Base-by-base conservation (phyloP, 352 stramenopile genomes). In the Phytophthora litchii region DNA sequence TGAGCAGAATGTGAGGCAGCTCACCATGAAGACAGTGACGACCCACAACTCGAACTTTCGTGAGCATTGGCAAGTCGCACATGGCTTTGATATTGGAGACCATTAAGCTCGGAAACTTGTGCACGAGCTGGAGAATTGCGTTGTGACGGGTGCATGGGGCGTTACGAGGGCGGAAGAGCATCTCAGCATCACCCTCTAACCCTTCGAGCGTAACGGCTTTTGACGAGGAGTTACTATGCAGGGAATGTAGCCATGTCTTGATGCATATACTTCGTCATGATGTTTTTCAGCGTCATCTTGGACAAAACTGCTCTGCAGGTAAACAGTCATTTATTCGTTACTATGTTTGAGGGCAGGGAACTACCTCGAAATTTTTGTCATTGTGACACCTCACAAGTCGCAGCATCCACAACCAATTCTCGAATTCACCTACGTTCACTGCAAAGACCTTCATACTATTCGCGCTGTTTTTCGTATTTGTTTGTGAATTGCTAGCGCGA, bases 1-100 rank as follows among this genome's bases (percentile, higher is more conserved):
- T 16, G n/a, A 64, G 46, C n/a, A 68, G 13, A 1, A 72, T 37
- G 35, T 72, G 57, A 3, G 47, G 58, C 17, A 72, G 19, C 34
- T 68, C 50, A 11, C 21, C 23, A 14, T 45, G 19, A 9, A 68
- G 35, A 19, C 64, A 72, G 35, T 64, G 51, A 36, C 46, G 57
- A 27, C 46, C 31, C 19, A 72, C 16, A 0, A 57, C 35, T 27
- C 27, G 45, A n/a, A 68, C 64, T 48, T 48, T 63, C 3, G 51
- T 21, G 14, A 72, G 58, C 17, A 72, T 3, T 14, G 64, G 64
- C 31, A 65, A 64, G 36, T 57, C 20, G 50, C 62, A 40, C 43
- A 11, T 54, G 12, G 52, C 21, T 17, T 41, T 29, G 3, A 4
- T 25, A 50, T 37, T 44, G 19, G 61, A 70, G 3, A 48, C 36